Evolutionary conservation across 768 basidiomycete genomes (phyloP), one percentile per base, ranked within the genome.

Genomic region (Lentinula lateritia): DNA sequence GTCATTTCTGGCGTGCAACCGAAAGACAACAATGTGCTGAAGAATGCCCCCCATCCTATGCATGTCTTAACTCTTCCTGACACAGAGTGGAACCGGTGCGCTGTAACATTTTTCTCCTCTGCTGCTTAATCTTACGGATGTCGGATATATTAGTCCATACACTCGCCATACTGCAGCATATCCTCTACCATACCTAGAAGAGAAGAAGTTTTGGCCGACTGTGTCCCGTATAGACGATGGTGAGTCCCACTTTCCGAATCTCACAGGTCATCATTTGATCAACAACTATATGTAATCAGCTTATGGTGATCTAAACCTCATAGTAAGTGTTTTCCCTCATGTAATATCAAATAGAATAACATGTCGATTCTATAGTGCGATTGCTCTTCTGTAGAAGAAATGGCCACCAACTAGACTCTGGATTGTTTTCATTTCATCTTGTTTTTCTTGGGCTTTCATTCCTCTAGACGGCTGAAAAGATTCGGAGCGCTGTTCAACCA

Each of bases 191-290:
- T 91, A 86, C 80, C 80, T 99, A 35, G 78, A 79, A 54, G 88
- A 91, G 74, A 90, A 84, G 78, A 99, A 99, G 75, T 96, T 98
- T 77, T 99, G 97, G 97, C 96, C 97, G 0, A 83, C 91, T 5
- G 90, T 95, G 46, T 89, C 92, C 5, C 82, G 96, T 52, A 84
- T 99, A 56, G 95, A 98, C 69, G 96, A 98, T 78, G 90, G 93
- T 95, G 71, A 70, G 88, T 74, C 48, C 23, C 53, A 38, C 7
- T 3, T 16, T n/a, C 6, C 15, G 6, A 13, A 18, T 9, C 16
- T 28, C 15, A 18, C 8, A 42, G 32, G 7, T 61, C 7, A 23
- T 58, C 32, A 4, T 28, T 10, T 10, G 8, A 34, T 20, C 20
- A 36, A 28, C 20, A 34, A 23, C 28, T n/a, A 15, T 42, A n/a